Conservation (phyloP, 2,329 filamentous ascomycete genomes). For the Ascochyta koolunga region DNA sequence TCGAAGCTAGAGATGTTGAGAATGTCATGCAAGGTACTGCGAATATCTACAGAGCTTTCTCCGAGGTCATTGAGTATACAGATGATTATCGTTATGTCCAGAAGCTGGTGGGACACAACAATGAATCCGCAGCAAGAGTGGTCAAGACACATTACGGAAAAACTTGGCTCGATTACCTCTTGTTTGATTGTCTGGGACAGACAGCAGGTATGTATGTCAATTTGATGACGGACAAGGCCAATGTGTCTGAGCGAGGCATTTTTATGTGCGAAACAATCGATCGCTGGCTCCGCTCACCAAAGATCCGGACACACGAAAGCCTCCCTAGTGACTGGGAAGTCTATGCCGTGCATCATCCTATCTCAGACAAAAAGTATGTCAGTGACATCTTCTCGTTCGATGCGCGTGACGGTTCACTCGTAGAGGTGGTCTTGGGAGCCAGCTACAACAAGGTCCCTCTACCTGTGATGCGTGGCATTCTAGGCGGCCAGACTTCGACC, state of each 20-base stretch:
- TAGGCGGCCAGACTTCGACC: background rate
- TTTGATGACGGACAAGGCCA: slow-evolving; percentile 33
- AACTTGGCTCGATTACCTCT: slow-evolving; percentile 5
- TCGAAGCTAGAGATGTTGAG: slow-evolving; percentile 34
- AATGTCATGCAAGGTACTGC: slow-evolving; percentile 40
- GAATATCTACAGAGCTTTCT: slow-evolving; percentile 49
- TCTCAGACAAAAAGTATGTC: slow-evolving; percentile 24
- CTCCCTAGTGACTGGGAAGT: slow-evolving; percentile 31
- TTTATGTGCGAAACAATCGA: no score
- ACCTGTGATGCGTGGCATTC: slow-evolving; percentile 16
- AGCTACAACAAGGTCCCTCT: slow-evolving; percentile 32
- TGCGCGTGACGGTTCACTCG: slow-evolving; percentile 24
- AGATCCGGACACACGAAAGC: no score
- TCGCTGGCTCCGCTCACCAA: no score
- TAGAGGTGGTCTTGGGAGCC: slow-evolving; percentile 43
- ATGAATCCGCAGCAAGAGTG: slow-evolving; percentile 16
- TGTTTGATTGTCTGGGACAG: slow-evolving; percentile 43
- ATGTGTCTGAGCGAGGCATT: slow-evolving; percentile 36
- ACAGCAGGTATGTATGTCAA: slow-evolving; percentile 42
- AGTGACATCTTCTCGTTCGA: slow-evolving; percentile 47
- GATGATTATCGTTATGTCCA: slow-evolving; percentile 39
- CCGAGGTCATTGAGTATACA: slow-evolving; percentile 45
- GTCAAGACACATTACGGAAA: slow-evolving; percentile 20
- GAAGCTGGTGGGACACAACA: slow-evolving; percentile 11
- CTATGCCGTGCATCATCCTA: slow-evolving; percentile 28